Conservation (phyloP, 495 filamentous ascomycete genomes). For the Choiromyces venosus region DNA sequence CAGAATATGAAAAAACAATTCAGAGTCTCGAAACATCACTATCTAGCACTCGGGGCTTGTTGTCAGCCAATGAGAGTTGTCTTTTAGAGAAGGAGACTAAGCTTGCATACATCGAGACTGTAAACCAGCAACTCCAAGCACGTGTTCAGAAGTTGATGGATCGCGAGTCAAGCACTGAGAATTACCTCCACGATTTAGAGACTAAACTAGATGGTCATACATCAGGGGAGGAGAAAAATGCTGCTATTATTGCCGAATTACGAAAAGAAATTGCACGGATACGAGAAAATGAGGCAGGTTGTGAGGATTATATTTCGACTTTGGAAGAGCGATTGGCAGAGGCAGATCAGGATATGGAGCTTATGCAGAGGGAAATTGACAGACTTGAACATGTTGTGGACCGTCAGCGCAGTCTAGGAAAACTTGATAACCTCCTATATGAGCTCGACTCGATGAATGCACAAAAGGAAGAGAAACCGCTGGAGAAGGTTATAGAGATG, state of each 20-base stretch:
- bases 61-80: slow-evolving; percentile 75
- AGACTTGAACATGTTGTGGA: slow-evolving; percentile 92
- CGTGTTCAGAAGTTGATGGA: slow-evolving; percentile 85
- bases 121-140: slow-evolving; percentile 80
- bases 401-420: slow-evolving; percentile 88
- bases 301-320: slow-evolving; percentile 95
- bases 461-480: slow-evolving; percentile 27
- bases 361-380: slow-evolving; percentile 95
- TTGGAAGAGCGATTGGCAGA: slow-evolving; percentile 94
- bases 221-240: slow-evolving; percentile 87
- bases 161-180: slow-evolving; percentile 80
- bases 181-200: slow-evolving; percentile 86
- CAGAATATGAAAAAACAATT: slow-evolving; percentile 97
- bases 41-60: slow-evolving; percentile 76
- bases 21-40: slow-evolving; percentile 87
- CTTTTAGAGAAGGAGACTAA: slow-evolving; percentile 90
- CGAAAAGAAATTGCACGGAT: slow-evolving; percentile 86
- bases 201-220: slow-evolving; percentile 80
- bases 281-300: slow-evolving; percentile 80
- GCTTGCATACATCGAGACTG: slow-evolving; percentile 83
- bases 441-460: slow-evolving; percentile 75
- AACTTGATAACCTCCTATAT: slow-evolving; percentile 83
- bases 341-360: slow-evolving; percentile 87
- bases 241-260: slow-evolving; percentile 74
- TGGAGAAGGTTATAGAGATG: slow-evolving; percentile 39